Evolutionary conservation across 192 early-diverging fungal species (phyloP), one percentile per base, ranked within the genome.

Genomic region (Coemansia sp.): DNA sequence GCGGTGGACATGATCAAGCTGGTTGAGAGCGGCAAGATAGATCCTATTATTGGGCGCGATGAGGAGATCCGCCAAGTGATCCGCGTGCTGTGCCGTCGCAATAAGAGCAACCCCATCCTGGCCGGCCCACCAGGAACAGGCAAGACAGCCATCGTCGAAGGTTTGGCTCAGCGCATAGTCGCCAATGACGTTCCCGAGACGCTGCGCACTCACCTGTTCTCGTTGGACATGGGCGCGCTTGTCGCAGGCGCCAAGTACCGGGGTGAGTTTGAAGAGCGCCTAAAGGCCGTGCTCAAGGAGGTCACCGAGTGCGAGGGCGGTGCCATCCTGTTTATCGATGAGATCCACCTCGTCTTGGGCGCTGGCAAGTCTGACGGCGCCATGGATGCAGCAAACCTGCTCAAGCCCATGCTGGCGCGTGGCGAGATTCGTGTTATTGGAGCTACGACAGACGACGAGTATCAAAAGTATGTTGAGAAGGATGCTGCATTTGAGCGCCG

Each of bases 401-500:
- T 92, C n/a, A 92, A 92, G 82, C 91, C 91, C 2, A 87, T 87
- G 15, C 73, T 92, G 38, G 87, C 91, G 12, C 80, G 90, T 39
- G 91, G 91, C 21, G 94, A 96, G 62, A 86, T 99, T 29, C 86
- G 93, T 6, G 87, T 94, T 48, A 96, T 98, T 73, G 97, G 97
- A 46, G 95, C 95, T 1, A 99, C 97, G 15, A 99, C 97, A 4
- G 76, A 97, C 14, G 86, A 83, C 55, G 97, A 99, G 83, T 99
- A 97, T 80, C 90, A 92, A 58, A 90, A 95, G 68, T 85, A 95
- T 57, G 87, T 99, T 6, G 91, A 92, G 56, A 92, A 91, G 68
- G 91, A 92, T 40, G 83, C 91, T 2, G 91, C 91, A 8, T 91
- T 92, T 70, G 91, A 89, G 68, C 84, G 91, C 22, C 77, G 91